Evolutionary conservation across 371 early-diverging fungal genomes (phyloP).

Genomic region (Synchytrium microbalum): DNA sequence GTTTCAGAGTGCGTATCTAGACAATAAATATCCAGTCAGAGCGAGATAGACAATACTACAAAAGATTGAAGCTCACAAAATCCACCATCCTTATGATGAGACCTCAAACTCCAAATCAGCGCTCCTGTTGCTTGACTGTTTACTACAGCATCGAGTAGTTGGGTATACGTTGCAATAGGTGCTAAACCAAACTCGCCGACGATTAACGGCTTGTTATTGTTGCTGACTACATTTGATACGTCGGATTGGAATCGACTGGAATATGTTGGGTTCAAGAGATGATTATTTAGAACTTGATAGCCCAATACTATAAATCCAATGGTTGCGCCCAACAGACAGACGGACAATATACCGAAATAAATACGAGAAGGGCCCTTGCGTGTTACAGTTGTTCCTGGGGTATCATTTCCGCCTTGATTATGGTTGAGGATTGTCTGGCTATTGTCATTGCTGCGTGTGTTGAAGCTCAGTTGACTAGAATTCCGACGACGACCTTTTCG

Average conservation of each 20-base stretch:
- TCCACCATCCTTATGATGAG: conserved; percentile 28
- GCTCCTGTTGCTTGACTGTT: conserved; percentile 16
- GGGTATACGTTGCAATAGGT: conserved; percentile 7
- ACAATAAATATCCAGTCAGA: background rate
- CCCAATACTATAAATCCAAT: background rate
- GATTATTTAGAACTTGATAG: background rate
- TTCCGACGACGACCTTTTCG: background rate
- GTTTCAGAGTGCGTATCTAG: conserved; percentile 26
- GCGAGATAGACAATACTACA: background rate
- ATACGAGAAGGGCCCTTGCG: background rate
- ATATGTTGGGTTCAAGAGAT: background rate
- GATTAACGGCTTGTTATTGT: conserved; percentile 26
- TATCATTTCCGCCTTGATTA: no score
- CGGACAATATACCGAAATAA: background rate
- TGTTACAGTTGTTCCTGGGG: no score
- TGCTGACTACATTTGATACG: background rate
- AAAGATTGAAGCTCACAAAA: conserved; percentile 16
- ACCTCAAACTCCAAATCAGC: conserved; percentile 32
- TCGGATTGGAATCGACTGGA: background rate
- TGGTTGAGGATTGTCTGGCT: no score
- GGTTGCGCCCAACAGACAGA: background rate
- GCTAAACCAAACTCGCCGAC: conserved; percentile 35
- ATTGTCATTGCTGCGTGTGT: no score
- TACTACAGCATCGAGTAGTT: conserved; percentile 11
- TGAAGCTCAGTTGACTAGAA: no score